These are phyloP conservation scores for Thelonectria discophora DNA, from an alignment of 2,329 filamentous ascomycete genomes.

Conservation along the genomic window DNA sequence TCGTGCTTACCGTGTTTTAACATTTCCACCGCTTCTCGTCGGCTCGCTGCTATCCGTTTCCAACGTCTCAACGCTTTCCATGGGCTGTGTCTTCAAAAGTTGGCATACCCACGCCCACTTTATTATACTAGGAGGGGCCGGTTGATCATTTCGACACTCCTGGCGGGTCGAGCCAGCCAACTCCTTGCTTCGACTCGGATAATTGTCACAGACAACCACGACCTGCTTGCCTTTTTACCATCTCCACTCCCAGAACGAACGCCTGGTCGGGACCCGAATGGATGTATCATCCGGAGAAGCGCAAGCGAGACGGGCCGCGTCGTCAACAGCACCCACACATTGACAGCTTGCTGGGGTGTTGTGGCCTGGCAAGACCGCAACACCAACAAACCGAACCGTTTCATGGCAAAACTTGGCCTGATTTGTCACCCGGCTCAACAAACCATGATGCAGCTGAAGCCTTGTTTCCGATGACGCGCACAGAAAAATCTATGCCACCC, in stretches of 20 bases:
- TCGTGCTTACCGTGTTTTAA: slow-evolving; percentile 6
- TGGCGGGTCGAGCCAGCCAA: slow-evolving; percentile 11
- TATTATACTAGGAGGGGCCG: slow-evolving; percentile 17
- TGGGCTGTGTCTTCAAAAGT: background rate
- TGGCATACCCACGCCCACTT: slow-evolving; percentile 8
- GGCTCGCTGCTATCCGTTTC: slow-evolving; percentile 9
- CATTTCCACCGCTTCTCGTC: slow-evolving; percentile 6
- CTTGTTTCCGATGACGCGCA: slow-evolving; percentile 14
- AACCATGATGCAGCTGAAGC: background rate
- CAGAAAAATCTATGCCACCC: slow-evolving; percentile 13
- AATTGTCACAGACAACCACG: slow-evolving; percentile 9
- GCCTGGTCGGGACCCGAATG: slow-evolving; percentile 11
- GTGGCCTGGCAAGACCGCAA: background rate
- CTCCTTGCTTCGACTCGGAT: slow-evolving; percentile 17
- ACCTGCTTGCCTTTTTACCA: background rate
- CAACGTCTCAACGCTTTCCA: slow-evolving; percentile 5
- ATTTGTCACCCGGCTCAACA: background rate
- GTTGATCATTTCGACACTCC: slow-evolving; percentile 22
- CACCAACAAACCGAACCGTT: background rate
- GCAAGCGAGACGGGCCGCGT: slow-evolving; percentile 21
- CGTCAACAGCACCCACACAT: slow-evolving; percentile 6
- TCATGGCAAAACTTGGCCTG: slow-evolving; percentile 1
- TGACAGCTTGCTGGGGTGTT: slow-evolving; percentile 2
- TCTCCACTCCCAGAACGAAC: slow-evolving; percentile 9
- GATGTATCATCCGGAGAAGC: slow-evolving; percentile 17